Base-by-base conservation (phyloP, 2,329 filamentous ascomycete genomes). In the Purpureocillium lavendulum region DNA sequence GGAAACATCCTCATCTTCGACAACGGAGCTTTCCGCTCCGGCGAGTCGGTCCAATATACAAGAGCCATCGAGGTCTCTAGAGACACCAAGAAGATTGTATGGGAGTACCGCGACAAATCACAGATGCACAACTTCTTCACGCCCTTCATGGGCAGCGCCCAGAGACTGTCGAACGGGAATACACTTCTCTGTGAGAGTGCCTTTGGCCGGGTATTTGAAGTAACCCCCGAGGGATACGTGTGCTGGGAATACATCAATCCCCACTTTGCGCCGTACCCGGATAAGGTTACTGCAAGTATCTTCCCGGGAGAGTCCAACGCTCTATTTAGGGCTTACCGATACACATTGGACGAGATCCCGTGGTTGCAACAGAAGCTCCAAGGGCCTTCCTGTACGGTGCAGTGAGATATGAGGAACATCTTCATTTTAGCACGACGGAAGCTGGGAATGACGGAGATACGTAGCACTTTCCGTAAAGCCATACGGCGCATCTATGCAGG, bases 1-100 rank as follows among this genome's bases (percentile, higher is more conserved):
- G 55, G 55, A 8, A 57, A 56, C 31, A 57, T 57, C 14, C 48
- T 57, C 28, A 52, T 57, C 24, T 57, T 57, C 14, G 54, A 57
- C 36, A 52, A 57, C 10, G 54, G 55, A 10, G 49, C 53, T 1
- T 57, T 55, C 11, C 51, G 55, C 1, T 40, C 45, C 7, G 53
- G 53, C 11, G 52, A 57, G 40, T 57, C 54, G 1, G 50, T 57
- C 33, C 54, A 48, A 0, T 57, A 53, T 17, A 48, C 52, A 2
- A 53, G 54, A 0, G 49, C 46, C 0, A 52, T 57, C 7, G 52
- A 57, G 33, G 42, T 57, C 0, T 49, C 54, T 14, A 36, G 52
- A 13, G 11, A 24, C 0, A 51, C 48, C 1, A 49, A 49, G 35
- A 16, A 50, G 2, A 49, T 57, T 30, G 49, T 54, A 4, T 56